Evolutionary conservation across 495 filamentous ascomycete genomes (phyloP), one percentile per base, ranked within the genome.

Genomic region (Articulospora tetracladia): DNA sequence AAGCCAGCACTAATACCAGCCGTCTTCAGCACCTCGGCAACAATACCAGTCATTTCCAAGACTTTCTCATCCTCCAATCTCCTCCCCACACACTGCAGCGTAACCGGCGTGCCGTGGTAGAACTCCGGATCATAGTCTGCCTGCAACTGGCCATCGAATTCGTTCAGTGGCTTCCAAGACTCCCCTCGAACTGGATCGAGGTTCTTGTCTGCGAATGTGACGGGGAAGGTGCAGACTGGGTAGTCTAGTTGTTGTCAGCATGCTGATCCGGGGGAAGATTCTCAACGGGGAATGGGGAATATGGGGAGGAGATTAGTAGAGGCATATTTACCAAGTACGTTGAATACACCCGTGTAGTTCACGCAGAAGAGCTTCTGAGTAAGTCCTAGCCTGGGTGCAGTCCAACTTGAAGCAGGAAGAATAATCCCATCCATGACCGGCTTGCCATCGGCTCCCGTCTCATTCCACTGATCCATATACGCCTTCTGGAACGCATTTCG

Each of bases 381-480:
- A 27, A 68, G 34, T 2, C 66, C 66, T 2, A 68, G 51, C 36
- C 63, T 56, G 0, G 66, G 66, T 0, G 63, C 63, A 0, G 66
- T 61, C 66, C 66, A 68, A 3, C 46, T 34, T 1, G 44, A 55
- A 22, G 57, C 27, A 20, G 66, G 26, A 1, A 57, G 17, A 24
- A 68, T 66, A 24, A 68, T 59, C 1, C 53, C 66, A 58, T 79
- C 76, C 22, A 76, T 70, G 0, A 48, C 51, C 1, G 57, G 61
- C 19, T 70, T 70, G 2, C 67, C 67, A 22, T 67, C 66, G 4
- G 54, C 52, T 0, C 62, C 67, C 11, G 61, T 63, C 0, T 73
- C 67, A 44, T 73, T 79, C 84, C 84, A 87, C 57, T 76, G 74
- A 62, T 82, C 79, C 1, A 85, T 73, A 59, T 84, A 87, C 17